These are phyloP conservation scores for Mycena sp. DNA, from an alignment of 1,284 basidiomycete species.

Conservation along the genomic window DNA sequence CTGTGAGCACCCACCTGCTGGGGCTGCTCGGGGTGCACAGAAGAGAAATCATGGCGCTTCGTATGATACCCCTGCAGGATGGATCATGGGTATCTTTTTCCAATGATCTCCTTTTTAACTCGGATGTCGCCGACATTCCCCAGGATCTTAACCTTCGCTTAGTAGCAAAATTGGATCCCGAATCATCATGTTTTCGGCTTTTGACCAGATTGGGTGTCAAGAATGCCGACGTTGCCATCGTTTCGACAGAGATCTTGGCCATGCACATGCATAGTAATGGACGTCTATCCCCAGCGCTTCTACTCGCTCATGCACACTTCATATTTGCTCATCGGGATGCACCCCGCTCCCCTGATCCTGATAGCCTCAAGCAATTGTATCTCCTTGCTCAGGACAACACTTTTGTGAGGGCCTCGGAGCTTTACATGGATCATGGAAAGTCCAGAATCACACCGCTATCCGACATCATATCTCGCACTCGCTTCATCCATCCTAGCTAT, in stretches of 20 bases:
- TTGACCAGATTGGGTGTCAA: neutral
- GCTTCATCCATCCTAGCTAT: neutral
- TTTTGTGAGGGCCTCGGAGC: neutral
- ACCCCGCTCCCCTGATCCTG: too few relatives aligned
- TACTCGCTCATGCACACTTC: neutral
- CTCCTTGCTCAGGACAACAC: neutral
- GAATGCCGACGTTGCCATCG: neutral
- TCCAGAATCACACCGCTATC: neutral
- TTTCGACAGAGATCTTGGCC: neutral
- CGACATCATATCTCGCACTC: neutral
- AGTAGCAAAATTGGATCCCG: neutral
- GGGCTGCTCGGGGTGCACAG: neutral
- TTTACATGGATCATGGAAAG: constrained; percentile 2
- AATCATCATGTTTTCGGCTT: neutral
- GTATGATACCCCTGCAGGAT: constrained; percentile 3
- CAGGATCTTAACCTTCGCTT: neutral
- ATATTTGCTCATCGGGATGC: constrained; percentile 1
- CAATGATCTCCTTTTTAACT: constrained; percentile 1
- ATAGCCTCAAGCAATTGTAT: neutral
- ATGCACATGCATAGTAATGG: neutral
- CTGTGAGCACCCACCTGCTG: neutral
- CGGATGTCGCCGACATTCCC: neutral
- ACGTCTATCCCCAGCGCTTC: neutral
- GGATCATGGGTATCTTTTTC: neutral
- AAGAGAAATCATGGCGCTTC: neutral